Evolutionary conservation across 352 stramenopile genomes (phyloP).

Genomic region (Thalassiosira sp.): DNA sequence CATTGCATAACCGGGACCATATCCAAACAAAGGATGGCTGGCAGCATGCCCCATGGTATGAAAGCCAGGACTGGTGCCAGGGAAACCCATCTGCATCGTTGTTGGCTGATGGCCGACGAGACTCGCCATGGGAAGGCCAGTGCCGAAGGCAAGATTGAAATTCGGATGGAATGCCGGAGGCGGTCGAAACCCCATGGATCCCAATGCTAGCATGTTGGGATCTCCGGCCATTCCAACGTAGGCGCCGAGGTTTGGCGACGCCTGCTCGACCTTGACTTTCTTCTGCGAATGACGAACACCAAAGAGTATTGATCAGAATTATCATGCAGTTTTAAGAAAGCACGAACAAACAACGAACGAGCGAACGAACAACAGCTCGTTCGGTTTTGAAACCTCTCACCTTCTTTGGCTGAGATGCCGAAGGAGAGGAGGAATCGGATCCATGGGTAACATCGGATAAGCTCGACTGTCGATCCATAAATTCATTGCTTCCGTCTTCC

Average conservation of each 20-base stretch:
- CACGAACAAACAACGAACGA: not conserved
- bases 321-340: not conserved
- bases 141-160: conserved; percentile 9
- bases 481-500: conserved; percentile 3
- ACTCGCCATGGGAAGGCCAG: not conserved
- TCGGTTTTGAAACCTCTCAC: conserved; percentile 5
- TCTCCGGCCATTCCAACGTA: conserved; percentile 3
- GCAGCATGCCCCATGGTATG: conserved; percentile 5
- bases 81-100: conserved; percentile 11
- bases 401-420: conserved; percentile 1
- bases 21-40: conserved; percentile 12
- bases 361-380: no score
- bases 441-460: conserved; percentile 5
- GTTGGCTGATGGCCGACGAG: not conserved
- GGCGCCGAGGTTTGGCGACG: conserved; percentile 2
- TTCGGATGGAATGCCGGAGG: conserved; percentile 9
- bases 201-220: conserved; percentile 10
- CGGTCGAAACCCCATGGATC: conserved; percentile 5
- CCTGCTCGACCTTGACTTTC: conserved; percentile 11
- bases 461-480: conserved; percentile 8
- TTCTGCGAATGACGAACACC: not conserved
- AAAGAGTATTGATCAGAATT: not conserved
- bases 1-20: not conserved
- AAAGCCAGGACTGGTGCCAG: conserved; percentile 10
- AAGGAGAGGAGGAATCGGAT: conserved; percentile 8